These are phyloP conservation scores for Fusarium hainanense DNA, from an alignment of 2,329 filamentous ascomycete genomes.

Conservation along the genomic window DNA sequence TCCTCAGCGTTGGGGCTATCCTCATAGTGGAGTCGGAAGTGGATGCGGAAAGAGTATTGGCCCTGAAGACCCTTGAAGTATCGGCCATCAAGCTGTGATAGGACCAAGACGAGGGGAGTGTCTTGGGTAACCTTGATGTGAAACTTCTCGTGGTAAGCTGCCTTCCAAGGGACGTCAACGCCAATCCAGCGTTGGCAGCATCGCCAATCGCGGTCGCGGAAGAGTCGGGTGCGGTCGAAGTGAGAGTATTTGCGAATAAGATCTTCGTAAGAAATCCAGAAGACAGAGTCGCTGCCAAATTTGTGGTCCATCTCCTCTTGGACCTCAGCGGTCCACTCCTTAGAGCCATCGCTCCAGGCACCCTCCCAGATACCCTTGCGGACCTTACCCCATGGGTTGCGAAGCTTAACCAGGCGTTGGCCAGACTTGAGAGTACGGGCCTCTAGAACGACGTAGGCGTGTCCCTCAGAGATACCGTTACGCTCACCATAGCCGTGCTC, in stretches of 20 bases:
- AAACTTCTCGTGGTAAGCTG: constrained; percentile 71
- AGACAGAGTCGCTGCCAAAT: constrained; percentile 71
- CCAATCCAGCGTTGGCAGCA: constrained; percentile 70
- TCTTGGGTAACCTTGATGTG: constrained; percentile 66
- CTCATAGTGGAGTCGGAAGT: constrained; percentile 62
- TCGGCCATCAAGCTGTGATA: constrained; percentile 70
- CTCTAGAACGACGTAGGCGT: constrained; percentile 71
- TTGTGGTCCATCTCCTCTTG: constrained; percentile 68
- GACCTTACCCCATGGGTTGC: constrained; percentile 70
- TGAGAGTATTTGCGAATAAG: constrained; percentile 70
- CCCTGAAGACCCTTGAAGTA: constrained; percentile 72
- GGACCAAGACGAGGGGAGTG: constrained; percentile 67
- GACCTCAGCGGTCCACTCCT: constrained; percentile 69
- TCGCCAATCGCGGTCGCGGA: constrained; percentile 67
- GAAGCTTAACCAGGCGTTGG: constrained; percentile 66
- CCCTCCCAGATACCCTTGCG: constrained; percentile 70
- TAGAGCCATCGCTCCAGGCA: constrained; percentile 68
- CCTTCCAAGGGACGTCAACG: constrained; percentile 70
- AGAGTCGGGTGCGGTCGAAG: constrained; percentile 71
- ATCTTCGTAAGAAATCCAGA: constrained; percentile 73
- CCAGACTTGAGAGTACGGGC: constrained; percentile 64
- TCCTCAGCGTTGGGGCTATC: constrained; percentile 64
- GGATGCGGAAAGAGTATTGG: constrained; percentile 64
- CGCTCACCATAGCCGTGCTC: constrained; percentile 71
- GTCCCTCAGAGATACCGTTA: constrained; percentile 67